These are phyloP conservation scores for Cryphonectria parasitica DNA, from an alignment of 2,329 filamentous ascomycete species.

Conservation along the genomic window DNA sequence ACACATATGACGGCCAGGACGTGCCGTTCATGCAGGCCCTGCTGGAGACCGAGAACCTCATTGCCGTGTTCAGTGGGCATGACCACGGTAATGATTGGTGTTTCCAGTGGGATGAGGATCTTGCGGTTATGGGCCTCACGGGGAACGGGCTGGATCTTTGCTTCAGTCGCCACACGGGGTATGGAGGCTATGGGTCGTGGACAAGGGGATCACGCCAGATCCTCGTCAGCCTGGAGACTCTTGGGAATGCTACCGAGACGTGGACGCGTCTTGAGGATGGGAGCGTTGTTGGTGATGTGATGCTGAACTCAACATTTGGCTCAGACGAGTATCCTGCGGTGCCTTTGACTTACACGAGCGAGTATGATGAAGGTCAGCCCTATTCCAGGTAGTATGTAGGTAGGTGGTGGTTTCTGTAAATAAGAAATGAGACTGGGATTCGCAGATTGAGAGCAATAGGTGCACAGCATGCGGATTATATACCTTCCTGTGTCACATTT, in stretches of 20 bases:
- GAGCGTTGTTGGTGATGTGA: conserved; percentile 53
- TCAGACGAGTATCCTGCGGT: conserved; percentile 15
- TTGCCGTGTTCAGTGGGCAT: conserved; percentile 66
- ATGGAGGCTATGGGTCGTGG: conserved; percentile 71
- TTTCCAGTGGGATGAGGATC: conserved; percentile 47
- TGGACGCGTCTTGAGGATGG: conserved; percentile 66
- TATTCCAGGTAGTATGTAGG: not conserved
- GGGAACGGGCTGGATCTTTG: conserved; percentile 44
- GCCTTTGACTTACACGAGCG: conserved; percentile 13
- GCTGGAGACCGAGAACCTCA: conserved; percentile 55
- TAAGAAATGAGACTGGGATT: too few relatives aligned
- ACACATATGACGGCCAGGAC: conserved; percentile 55
- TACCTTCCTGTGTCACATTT: too few relatives aligned
- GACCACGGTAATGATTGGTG: conserved; percentile 69
- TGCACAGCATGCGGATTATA: too few relatives aligned
- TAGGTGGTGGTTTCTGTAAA: too few relatives aligned
- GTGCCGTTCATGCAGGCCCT: conserved; percentile 66
- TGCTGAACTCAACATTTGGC: conserved; percentile 59
- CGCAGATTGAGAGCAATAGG: too few relatives aligned
- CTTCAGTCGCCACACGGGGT: conserved; percentile 68
- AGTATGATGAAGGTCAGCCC: not conserved
- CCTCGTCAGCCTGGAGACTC: conserved; percentile 46
- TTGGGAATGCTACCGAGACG: conserved; percentile 49
- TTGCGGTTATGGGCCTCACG: conserved; percentile 37
- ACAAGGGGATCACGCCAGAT: conserved; percentile 64